Percentiles rank a stretch among this genome's conserved stretches.
These are phyloP conservation scores for Triticum monococcum DNA, from an alignment of 176 grass and related monocot genomes.

Conservation along the genomic window DNA sequence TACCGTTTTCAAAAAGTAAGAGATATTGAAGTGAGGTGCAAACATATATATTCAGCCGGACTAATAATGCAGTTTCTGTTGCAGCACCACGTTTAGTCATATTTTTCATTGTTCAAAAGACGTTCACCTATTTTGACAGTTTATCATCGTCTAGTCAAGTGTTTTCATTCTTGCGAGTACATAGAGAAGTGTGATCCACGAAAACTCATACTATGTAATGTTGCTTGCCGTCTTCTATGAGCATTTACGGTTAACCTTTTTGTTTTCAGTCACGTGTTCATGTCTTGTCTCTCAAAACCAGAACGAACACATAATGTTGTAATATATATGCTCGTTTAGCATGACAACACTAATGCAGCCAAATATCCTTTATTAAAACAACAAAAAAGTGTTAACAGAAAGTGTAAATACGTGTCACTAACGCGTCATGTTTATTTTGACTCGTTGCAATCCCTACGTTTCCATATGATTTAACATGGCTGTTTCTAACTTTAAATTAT, in stretches of 20 bases:
- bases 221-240: background rate
- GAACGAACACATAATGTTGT: background rate
- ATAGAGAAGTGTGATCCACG: background rate
- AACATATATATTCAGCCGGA: too few relatives aligned
- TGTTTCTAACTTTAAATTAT: background rate
- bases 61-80: background rate
- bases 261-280: background rate
- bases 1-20: too few relatives aligned
- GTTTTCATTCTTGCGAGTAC: background rate
- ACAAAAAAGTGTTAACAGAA: conserved; percentile 10
- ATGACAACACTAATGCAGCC: background rate
- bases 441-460: background rate
- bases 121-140: background rate
- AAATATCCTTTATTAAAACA: background rate
- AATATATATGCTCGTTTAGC: background rate
- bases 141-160: background rate
- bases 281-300: background rate
- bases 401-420: background rate
- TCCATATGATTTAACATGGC: background rate
- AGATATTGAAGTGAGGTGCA: background rate
- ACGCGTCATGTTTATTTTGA: background rate
- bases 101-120: background rate
- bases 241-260: background rate
- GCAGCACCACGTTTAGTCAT: background rate
- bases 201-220: background rate